Conservation (phyloP, 352 stramenopile genomes). For the Pythium periplocum region DNA sequence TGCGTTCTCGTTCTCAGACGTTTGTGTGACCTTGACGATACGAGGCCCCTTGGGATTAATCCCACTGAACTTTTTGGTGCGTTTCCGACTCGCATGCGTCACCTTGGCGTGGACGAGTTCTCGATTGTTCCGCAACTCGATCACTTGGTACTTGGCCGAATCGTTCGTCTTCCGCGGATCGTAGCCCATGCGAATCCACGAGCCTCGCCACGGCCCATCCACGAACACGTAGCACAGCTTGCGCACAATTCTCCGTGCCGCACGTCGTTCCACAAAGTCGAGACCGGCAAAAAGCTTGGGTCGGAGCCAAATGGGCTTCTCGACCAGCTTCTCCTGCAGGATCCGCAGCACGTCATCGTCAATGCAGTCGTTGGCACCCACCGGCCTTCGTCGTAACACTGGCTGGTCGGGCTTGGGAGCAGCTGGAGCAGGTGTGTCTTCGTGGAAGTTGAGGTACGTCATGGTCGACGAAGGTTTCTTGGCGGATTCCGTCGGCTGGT, state of each 20-base stretch:
- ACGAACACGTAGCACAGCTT: constrained; percentile 84
- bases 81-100: constrained; percentile 58
- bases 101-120: constrained; percentile 79
- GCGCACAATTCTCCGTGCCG: constrained; percentile 49
- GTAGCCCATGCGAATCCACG: constrained; percentile 81
- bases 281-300: constrained; percentile 65
- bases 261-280: constrained; percentile 52
- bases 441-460: constrained; percentile 72
- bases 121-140: constrained; percentile 77
- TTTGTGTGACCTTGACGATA: constrained; percentile 75
- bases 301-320: constrained; percentile 73
- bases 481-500: constrained; percentile 46
- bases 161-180: constrained; percentile 44
- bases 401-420: constrained; percentile 35
- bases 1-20: constrained; percentile 54
- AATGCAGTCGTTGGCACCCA: constrained; percentile 51
- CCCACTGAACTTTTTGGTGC: constrained; percentile 60
- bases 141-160: constrained; percentile 61
- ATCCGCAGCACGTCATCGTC: constrained; percentile 61
- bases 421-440: constrained; percentile 34
- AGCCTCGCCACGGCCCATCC: constrained; percentile 73
- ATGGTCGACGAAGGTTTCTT: constrained; percentile 73
- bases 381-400: constrained; percentile 35
- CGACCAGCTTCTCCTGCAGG: constrained; percentile 45
- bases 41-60: constrained; percentile 55